Percentiles rank a stretch among this genome's conserved stretches.
phyloP scores from a whole-genome alignment of 139 green algal genomes.

The Picochlorum sp. region DNA sequence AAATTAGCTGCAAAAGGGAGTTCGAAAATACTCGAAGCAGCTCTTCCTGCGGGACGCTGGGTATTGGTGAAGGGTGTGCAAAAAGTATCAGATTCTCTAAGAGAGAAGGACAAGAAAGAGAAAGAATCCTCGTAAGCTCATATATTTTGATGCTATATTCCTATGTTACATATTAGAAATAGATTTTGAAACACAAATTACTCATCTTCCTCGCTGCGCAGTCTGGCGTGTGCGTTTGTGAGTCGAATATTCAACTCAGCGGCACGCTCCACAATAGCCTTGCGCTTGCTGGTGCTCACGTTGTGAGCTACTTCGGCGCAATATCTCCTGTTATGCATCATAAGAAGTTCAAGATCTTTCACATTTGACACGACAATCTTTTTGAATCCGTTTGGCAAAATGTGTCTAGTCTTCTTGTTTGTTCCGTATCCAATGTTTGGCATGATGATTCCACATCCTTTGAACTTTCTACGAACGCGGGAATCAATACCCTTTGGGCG shows the following conservation, averaged over 20 bases:
- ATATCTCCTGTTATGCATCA: conserved; percentile 98
- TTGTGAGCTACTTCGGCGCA: conserved; percentile 90
- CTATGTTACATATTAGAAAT: conserved; percentile 1
- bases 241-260: conserved; percentile 82
- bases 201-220: conserved; percentile 95
- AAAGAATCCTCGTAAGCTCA: neutral
- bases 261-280: conserved; percentile 91
- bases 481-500: conserved; percentile 97
- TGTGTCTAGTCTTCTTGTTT: conserved; percentile 89
- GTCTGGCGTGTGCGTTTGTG: conserved; percentile 72
- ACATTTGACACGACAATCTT: conserved; percentile 90
- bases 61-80: conserved; percentile 21
- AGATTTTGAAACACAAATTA: conserved; percentile 31
- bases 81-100: conserved; percentile 8
- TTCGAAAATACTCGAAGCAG: conserved; percentile 17
- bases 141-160: conserved; percentile 4
- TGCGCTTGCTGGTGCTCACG: conserved; percentile 88
- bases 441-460: conserved; percentile 77
- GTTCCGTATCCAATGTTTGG: conserved; percentile 93
- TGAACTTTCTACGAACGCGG: conserved; percentile 90
- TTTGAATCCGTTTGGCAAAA: conserved; percentile 81
- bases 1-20: conserved; percentile 22
- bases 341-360: conserved; percentile 88
- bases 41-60: conserved; percentile 28
- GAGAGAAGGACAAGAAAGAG: conserved; percentile 1